Evolutionary conservation across 2,329 filamentous ascomycete species (phyloP), one percentile per base, ranked within the genome.

Genomic region (Trichoderma semiorbis): DNA sequence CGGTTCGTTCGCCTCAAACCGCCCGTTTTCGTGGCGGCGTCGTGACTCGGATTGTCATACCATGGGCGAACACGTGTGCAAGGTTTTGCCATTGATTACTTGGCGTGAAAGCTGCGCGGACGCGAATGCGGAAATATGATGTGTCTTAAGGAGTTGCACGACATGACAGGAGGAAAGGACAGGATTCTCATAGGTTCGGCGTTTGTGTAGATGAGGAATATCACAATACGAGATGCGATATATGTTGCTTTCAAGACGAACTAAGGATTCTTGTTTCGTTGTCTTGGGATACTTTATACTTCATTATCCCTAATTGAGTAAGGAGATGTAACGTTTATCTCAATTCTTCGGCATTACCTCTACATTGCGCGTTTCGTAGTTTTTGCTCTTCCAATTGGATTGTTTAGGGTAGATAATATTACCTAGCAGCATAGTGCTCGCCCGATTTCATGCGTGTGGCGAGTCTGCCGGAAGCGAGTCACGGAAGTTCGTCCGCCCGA

Each of bases 31-130:
- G 61, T 63, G 61, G 61, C 36, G 39, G 36, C 36, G 36, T 36
- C 61, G 61, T 63, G 61, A 63, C 61, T 47, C 36, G 26, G 61
- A n/a, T 47, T 63, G 61, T 63, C 61, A 63, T 63, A 63, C 61
- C 39, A 30, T 30, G 21, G 10, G 16, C 7, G 26, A 63, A 39
- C 61, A 63, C 61, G 61, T 63, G 61, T 28, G 61, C 61, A 11
- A 7, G 18, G 11, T 26, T 3, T 3, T 47, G 55, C 14, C n/a
- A 28, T 63, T 61, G 34, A 50, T 50, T 50, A 50, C 43, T 50
- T 50, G 43, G 43, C 43, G 43, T 21, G n/a, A 12, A 24, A 50
- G 57, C 57, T 60, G 57, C n/a, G 30, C n/a, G 21, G 58, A 43
- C 16, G 24, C 14, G 34, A 62, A 62, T 62, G 60, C 60, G 32